Conservation (phyloP, 805 yeast species). For the Tetrapisispora pingtungensis region DNA sequence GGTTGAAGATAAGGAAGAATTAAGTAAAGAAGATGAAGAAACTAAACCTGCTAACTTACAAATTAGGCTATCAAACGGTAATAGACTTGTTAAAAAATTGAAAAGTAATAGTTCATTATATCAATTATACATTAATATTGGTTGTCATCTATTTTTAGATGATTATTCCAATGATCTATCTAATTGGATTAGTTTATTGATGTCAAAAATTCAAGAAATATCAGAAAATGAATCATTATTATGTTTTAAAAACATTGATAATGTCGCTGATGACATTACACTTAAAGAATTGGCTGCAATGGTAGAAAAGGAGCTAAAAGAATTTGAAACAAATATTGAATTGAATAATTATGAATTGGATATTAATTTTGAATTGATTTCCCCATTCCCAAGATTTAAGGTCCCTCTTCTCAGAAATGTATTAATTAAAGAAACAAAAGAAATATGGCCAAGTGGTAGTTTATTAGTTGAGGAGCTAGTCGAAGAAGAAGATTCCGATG, state of each 20-base stretch:
- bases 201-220: conserved; percentile 27
- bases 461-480: conserved; percentile 40
- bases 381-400: conserved; percentile 54
- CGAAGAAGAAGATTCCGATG: conserved; percentile 1
- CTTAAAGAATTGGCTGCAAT: conserved; percentile 5
- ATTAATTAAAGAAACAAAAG: conserved; percentile 32
- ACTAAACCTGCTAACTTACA: conserved; percentile 20
- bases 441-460: conserved; percentile 67
- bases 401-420: conserved; percentile 29
- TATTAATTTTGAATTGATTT: conserved; percentile 46
- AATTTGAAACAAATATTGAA: conserved; percentile 5
- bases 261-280: conserved; percentile 6
- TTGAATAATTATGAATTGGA: conserved; percentile 22
- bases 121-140: conserved; percentile 18
- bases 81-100: conserved; percentile 20
- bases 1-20: neutral
- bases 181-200: conserved; percentile 52
- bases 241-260: conserved; percentile 14
- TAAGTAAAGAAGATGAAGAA: neutral
- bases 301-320: conserved; percentile 10
- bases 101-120: conserved; percentile 11
- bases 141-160: conserved; percentile 18
- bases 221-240: conserved; percentile 10
- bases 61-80: conserved; percentile 26
- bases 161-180: conserved; percentile 57